Evolutionary conservation across 495 filamentous ascomycete genomes (phyloP).

Genomic region (Acidomyces sp.): DNA sequence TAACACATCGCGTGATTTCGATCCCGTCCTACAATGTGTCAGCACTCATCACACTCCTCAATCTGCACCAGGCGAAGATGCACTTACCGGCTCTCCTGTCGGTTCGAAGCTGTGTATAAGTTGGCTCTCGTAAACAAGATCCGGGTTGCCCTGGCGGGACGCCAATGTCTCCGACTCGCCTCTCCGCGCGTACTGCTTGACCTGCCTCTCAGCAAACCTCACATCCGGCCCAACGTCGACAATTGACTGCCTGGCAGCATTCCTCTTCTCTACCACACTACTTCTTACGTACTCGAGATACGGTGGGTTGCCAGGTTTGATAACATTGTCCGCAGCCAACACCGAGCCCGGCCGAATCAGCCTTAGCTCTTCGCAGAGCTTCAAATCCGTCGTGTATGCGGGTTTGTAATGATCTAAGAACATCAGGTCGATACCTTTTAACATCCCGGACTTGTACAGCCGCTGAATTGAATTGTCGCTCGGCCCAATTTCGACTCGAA

Average conservation of each 20-base stretch:
- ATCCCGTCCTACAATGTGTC: slow-evolving; percentile 48
- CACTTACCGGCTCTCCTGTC: slow-evolving; percentile 42
- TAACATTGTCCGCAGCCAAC: slow-evolving; percentile 59
- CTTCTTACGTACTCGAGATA: slow-evolving; percentile 55
- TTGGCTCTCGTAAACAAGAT: slow-evolving; percentile 53
- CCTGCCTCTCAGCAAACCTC: slow-evolving; percentile 21
- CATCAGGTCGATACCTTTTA: slow-evolving; percentile 50
- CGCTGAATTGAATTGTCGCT: slow-evolving; percentile 46
- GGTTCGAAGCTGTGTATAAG: slow-evolving; percentile 56
- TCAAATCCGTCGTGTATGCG: slow-evolving; percentile 55
- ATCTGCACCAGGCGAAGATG: not conserved
- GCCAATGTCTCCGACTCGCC: slow-evolving; percentile 32
- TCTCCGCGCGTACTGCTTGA: slow-evolving; percentile 31
- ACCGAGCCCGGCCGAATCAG: slow-evolving; percentile 49
- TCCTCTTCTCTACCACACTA: slow-evolving; percentile 37
- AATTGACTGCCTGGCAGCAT: slow-evolving; percentile 20
- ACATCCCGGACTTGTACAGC: slow-evolving; percentile 36
- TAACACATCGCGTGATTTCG: slow-evolving; percentile 55
- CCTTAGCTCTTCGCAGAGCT: slow-evolving; percentile 54
- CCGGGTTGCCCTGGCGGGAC: slow-evolving; percentile 49
- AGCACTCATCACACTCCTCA: slow-evolving; percentile 3
- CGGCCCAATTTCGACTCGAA: slow-evolving; percentile 53
- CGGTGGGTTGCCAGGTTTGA: slow-evolving; percentile 60
- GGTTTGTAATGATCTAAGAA: slow-evolving; percentile 70
- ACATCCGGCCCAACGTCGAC: slow-evolving; percentile 20